A percentile compares a stretch with the other conserved stretches of the same genome.
These are phyloP conservation scores for Casuarina equisetifolia DNA, from an alignment of 306 rosid genomes.

Conservation along the genomic window DNA sequence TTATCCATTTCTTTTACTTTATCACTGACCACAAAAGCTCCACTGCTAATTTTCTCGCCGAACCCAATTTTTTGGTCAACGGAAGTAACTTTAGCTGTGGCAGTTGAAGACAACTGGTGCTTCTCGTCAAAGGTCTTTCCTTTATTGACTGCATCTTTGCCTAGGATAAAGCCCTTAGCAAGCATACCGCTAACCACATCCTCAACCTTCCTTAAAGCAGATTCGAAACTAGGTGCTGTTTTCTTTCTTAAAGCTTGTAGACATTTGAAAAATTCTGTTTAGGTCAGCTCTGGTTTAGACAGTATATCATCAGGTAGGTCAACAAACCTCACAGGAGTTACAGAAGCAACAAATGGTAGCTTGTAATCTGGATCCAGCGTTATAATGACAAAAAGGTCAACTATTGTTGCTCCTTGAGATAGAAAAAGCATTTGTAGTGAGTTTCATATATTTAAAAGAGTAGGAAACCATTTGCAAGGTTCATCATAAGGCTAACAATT, in stretches of 20 bases:
- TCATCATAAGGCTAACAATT: not conserved
- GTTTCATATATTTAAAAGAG: conserved; percentile 12
- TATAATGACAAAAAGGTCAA: conserved; percentile 71
- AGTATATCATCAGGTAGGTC: conserved; percentile 6
- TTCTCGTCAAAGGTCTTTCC: conserved; percentile 88
- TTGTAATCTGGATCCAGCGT: conserved; percentile 70
- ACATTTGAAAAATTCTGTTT: conserved; percentile 14
- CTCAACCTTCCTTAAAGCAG: conserved; percentile 82
- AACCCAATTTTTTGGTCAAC: conserved; percentile 88
- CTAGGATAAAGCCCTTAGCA: conserved; percentile 86
- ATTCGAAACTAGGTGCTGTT: conserved; percentile 57
- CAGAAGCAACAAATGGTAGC: conserved; percentile 72
- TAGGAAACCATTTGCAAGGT: not conserved
- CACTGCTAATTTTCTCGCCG: conserved; percentile 76
- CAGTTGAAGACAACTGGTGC: conserved; percentile 76
- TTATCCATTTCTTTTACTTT: conserved; percentile 92
- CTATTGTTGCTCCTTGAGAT: conserved; percentile 92
- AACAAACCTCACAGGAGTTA: conserved; percentile 53
- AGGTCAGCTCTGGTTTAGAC: not conserved
- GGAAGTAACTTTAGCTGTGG: conserved; percentile 80
- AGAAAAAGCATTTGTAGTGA: conserved; percentile 21
- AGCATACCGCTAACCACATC: conserved; percentile 89
- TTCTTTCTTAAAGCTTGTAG: conserved; percentile 47
- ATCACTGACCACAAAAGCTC: conserved; percentile 70
- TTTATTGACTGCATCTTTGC: conserved; percentile 87